A percentile compares a stretch with the other conserved stretches of the same genome.
Evolutionary conservation across 1,284 basidiomycete species (phyloP).

Genomic region (Thelephora terrestris): DNA sequence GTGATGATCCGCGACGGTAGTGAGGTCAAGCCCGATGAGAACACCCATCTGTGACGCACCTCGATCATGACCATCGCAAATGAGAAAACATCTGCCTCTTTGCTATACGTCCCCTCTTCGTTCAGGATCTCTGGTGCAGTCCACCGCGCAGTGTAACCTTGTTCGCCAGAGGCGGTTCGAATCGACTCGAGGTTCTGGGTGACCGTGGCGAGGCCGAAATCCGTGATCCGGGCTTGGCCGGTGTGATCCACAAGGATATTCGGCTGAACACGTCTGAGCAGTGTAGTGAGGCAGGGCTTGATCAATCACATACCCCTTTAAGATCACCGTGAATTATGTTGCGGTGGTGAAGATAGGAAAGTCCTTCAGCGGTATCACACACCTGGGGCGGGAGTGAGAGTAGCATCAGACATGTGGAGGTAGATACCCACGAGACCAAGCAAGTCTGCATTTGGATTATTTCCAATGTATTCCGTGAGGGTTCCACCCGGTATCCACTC

Average conservation of each 20-base stretch:
- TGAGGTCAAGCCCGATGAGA: too few species aligned
- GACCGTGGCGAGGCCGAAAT: neutral
- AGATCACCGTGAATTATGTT: neutral
- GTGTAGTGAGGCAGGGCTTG: neutral
- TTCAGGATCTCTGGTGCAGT: neutral
- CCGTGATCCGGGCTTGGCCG: constrained; percentile 12
- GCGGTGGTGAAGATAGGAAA: neutral
- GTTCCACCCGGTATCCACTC: neutral
- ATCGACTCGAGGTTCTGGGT: neutral
- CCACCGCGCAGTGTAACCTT: neutral
- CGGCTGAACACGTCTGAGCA: neutral
- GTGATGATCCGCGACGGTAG: too few species aligned
- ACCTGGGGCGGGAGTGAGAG: neutral
- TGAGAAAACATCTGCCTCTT: neutral
- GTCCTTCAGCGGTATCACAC: neutral
- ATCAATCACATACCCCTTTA: neutral
- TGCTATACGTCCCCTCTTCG: neutral
- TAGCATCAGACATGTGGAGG: too few species aligned
- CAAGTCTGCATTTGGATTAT: neutral
- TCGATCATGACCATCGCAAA: too few species aligned
- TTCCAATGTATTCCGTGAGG: neutral
- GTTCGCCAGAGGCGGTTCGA: neutral
- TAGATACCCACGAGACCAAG: neutral
- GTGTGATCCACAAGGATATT: neutral
- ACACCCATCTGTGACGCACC: too few species aligned